Conservation (phyloP, 805 yeast species). For the Blastobotrys americana region DNA sequence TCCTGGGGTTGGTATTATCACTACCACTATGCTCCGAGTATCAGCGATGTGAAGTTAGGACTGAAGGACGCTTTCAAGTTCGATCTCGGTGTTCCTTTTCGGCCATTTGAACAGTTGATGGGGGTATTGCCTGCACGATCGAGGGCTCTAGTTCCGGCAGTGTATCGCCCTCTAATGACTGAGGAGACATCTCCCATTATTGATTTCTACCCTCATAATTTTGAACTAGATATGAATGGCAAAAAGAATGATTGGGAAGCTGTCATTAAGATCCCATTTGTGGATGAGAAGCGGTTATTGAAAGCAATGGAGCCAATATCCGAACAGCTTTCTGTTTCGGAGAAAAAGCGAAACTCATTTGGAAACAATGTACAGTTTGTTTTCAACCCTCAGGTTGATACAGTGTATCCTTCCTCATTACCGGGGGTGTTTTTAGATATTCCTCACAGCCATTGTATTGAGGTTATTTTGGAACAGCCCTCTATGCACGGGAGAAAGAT, state of each 20-base stretch:
- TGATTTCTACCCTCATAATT: constrained; percentile 86
- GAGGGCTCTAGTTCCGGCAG: constrained; percentile 63
- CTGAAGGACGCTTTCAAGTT: constrained; percentile 57
- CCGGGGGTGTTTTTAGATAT: constrained; percentile 72
- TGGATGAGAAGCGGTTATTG: constrained; percentile 69
- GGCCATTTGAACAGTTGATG: constrained; percentile 94
- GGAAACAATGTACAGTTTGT: constrained; percentile 64
- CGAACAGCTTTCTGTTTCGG: constrained; percentile 56
- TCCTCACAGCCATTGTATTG: constrained; percentile 71
- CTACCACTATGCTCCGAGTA: constrained; percentile 91
- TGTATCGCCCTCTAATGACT: constrained; percentile 75
- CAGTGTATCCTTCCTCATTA: constrained; percentile 64
- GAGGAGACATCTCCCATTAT: constrained; percentile 78
- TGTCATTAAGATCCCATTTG: constrained; percentile 85
- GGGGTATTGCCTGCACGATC: constrained; percentile 95
- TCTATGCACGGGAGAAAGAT: constrained; percentile 34
- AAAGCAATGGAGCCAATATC: constrained; percentile 67
- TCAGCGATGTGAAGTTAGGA: constrained; percentile 76
- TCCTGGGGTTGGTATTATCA: constrained; percentile 95
- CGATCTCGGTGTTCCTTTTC: constrained; percentile 69
- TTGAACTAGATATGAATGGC: constrained; percentile 85
- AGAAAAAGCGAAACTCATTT: constrained; percentile 61
- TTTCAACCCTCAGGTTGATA: constrained; percentile 69
- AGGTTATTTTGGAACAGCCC: constrained; percentile 49
- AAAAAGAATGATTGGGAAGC: constrained; percentile 98